A percentile compares a stretch with the other conserved stretches of the same genome.
phyloP scores from a whole-genome alignment of 2,329 filamentous ascomycete species.

The Penicillium sp. region DNA sequence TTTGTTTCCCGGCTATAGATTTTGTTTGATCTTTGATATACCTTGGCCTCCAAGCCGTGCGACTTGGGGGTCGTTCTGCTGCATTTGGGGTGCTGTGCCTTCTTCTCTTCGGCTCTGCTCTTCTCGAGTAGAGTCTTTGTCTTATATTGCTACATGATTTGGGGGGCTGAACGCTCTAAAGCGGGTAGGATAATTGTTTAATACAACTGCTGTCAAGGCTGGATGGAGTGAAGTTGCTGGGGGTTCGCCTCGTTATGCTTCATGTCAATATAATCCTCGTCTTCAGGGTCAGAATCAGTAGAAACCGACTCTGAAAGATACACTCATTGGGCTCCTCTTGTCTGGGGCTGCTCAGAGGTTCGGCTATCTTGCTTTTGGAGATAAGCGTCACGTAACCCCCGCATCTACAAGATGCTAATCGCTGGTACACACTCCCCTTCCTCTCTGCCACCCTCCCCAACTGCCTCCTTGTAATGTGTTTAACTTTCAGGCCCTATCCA shows the following conservation, averaged over 20 bases:
- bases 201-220: slow-evolving; percentile 24
- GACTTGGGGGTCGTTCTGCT: slow-evolving; percentile 20
- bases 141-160: slow-evolving; percentile 38
- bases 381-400: slow-evolving; percentile 22
- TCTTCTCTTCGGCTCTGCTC: slow-evolving; percentile 28
- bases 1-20: slow-evolving; percentile 35
- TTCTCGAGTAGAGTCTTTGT: slow-evolving; percentile 31
- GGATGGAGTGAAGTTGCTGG: not conserved
- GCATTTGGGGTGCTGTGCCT: slow-evolving; percentile 25
- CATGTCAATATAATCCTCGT: not conserved
- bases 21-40: slow-evolving; percentile 33
- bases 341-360: not conserved
- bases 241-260: not conserved
- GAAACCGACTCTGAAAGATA: not conserved
- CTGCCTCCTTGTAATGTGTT: not conserved
- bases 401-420: slow-evolving; percentile 11
- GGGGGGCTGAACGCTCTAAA: slow-evolving; percentile 21
- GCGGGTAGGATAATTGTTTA: slow-evolving; percentile 37
- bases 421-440: not conserved
- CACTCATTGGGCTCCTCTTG: not conserved
- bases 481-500: not conserved
- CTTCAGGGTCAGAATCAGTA: not conserved
- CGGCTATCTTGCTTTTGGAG: slow-evolving; percentile 10
- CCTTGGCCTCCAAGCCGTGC: slow-evolving; percentile 21
- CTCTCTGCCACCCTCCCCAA: not conserved